phyloP scores from a whole-genome alignment of 1,284 basidiomycete genomes.

The Gymnopus androsaceus region DNA sequence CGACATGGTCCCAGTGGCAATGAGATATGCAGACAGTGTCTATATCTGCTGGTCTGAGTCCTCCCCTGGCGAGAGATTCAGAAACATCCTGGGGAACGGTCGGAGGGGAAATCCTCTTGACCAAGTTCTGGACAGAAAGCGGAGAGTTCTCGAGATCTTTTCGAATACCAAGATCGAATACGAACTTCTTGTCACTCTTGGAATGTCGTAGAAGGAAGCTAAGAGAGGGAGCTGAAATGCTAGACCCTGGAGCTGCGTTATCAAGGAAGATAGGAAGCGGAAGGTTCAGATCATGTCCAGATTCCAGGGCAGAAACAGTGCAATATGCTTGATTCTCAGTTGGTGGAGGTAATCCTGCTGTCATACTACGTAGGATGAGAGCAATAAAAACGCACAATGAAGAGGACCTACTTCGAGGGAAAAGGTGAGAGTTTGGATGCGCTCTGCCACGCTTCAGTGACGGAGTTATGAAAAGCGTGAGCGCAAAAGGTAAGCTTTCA shows the following conservation, averaged over 20 bases:
- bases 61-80: slow-evolving; percentile 51
- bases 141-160: slow-evolving; percentile 47
- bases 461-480: too few species aligned
- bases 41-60: slow-evolving; percentile 41
- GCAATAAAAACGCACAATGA: too few species aligned
- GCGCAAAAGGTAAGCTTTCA: too few species aligned
- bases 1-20: slow-evolving; percentile 46
- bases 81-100: slow-evolving; percentile 43
- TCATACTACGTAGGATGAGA: too few species aligned
- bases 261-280: slow-evolving; percentile 40
- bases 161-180: slow-evolving; percentile 60
- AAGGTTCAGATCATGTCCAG: slow-evolving; percentile 42
- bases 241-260: slow-evolving; percentile 30
- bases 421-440: too few species aligned
- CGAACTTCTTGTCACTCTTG: slow-evolving; percentile 33
- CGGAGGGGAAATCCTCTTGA: slow-evolving; percentile 31
- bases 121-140: slow-evolving; percentile 31
- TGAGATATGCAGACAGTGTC: slow-evolving; percentile 53
- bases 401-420: too few species aligned
- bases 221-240: slow-evolving; percentile 41
- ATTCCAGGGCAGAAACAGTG: slow-evolving; percentile 52
- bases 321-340: slow-evolving; percentile 42
- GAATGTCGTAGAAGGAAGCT: slow-evolving; percentile 53
- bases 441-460: too few species aligned
- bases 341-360: slow-evolving; percentile 30